These are phyloP conservation scores for Salix dunnii DNA, from an alignment of 345 rosid genomes.

Conservation along the genomic window DNA sequence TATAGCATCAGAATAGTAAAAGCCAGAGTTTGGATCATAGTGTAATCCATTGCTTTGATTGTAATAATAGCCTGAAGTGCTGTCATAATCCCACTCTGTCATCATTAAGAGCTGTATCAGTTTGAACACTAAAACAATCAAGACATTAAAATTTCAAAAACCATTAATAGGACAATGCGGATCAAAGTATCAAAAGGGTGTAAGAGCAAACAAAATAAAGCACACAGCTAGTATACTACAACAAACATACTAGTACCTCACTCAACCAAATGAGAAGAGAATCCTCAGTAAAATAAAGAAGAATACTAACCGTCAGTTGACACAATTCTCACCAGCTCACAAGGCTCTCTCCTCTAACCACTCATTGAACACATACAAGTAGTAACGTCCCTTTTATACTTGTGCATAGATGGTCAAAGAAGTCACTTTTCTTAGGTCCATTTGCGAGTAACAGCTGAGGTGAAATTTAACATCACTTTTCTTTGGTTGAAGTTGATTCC, in stretches of 20 bases:
- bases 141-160: conserved; percentile 12
- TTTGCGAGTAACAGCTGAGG: background rate
- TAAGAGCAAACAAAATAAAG: background rate
- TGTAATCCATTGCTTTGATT: conserved; percentile 52
- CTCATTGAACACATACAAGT: background rate
- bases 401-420: background rate
- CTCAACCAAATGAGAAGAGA: background rate
- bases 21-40: conserved; percentile 80
- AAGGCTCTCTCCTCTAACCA: background rate
- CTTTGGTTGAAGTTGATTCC: too few relatives aligned
- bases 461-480: too few relatives aligned
- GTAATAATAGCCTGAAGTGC: conserved; percentile 66
- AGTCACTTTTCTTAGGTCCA: background rate
- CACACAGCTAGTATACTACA: background rate
- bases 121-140: conserved; percentile 27
- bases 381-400: background rate
- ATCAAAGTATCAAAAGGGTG: background rate
- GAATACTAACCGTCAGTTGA: background rate
- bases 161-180: background rate
- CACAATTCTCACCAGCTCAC: background rate
- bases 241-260: background rate
- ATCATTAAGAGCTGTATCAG: conserved; percentile 38
- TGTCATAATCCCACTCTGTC: conserved; percentile 75
- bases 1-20: conserved; percentile 76
- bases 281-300: background rate